Base-by-base conservation (phyloP, 2,329 filamentous ascomycete genomes). In the Ceratocystis lukuohia region DNA sequence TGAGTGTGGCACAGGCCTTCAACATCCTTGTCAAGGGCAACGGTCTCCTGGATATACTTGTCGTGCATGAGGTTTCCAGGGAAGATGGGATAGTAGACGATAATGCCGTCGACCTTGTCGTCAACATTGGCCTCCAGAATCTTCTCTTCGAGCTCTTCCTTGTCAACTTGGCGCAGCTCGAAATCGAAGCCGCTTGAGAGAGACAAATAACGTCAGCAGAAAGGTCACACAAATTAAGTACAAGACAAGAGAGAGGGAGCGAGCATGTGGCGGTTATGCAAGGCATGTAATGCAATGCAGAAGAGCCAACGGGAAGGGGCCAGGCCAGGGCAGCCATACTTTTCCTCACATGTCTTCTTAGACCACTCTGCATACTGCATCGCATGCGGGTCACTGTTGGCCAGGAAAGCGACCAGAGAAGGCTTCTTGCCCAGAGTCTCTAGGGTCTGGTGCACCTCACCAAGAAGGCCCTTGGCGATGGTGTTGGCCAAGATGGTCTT, bases 1-100 rank as follows among this genome's bases (percentile, higher is more conserved):
- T 97, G 92, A 74, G 87, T 87, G 77, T 96, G 93, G 71, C 88
- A 91, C 67, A 99, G 84, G 45, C 94, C 94, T 77, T 99, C 94
- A 70, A 99, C 93, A 73, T 99, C 94, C 77, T 99, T 97, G 75
- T 83, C 79, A 56, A 96, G 82, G 66, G 90, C 86, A 66, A 96
- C 91, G 2, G 95, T 90, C 78, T 96, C 92, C 78, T 97, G 93
- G 70, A 99, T 85, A 76, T 97, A 97, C 75, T 89, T 88, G 77
- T 99, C 94, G 76, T 96, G 91, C 33, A 85, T 83, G 64, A 87
- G 88, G 78, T 91, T 88, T 76, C 80, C 79, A 17, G 82, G 81
- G 76, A 96, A 97, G 77, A 99, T 95, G 66, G 94, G 94, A 76
- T 97, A 99, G 82, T 99, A 99, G 74, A 99, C 89, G 70, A 99